Evolutionary conservation across 2,329 filamentous ascomycete genomes (phyloP).

Genomic region (Ceratocystis diversiconidia): DNA sequence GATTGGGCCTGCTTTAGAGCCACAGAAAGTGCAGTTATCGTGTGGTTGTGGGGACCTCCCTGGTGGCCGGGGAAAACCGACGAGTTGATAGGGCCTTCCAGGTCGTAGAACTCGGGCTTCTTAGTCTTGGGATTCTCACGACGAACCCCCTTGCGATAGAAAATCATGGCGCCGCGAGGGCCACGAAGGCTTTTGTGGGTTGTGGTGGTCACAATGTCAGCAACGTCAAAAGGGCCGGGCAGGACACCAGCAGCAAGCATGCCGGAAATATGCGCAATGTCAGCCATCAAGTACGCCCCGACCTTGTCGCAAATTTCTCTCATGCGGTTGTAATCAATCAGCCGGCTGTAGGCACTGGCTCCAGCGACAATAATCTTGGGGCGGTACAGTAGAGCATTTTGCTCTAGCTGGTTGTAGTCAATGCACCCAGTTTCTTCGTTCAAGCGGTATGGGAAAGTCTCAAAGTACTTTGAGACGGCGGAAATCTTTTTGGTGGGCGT

Average conservation of each 20-base stretch:
- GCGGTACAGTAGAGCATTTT: constrained; percentile 74
- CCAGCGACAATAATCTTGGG: constrained; percentile 93
- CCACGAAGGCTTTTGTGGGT: constrained; percentile 96
- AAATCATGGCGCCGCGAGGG: constrained; percentile 93
- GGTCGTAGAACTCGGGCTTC: constrained; percentile 72
- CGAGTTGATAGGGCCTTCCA: constrained; percentile 85
- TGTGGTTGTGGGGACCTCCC: constrained; percentile 97
- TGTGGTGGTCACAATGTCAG: constrained; percentile 93
- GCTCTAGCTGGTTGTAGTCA: constrained; percentile 84
- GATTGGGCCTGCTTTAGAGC: constrained; percentile 86
- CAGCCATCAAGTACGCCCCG: constrained; percentile 81
- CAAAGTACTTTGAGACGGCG: constrained; percentile 97
- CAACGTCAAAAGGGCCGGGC: constrained; percentile 74
- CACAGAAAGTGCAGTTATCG: constrained; percentile 87
- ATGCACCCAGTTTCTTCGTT: constrained; percentile 85
- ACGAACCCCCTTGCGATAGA: constrained; percentile 87
- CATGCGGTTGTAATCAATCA: constrained; percentile 91
- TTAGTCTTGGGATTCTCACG: constrained; percentile 73
- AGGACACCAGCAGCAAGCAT: constrained; percentile 84
- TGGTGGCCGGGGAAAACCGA: constrained; percentile 98
- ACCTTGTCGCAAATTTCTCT: constrained; percentile 81
- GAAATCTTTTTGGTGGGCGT: constrained; percentile 90
- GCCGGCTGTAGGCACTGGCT: constrained; percentile 85
- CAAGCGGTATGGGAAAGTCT: constrained; percentile 88
- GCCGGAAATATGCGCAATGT: constrained; percentile 96